A percentile compares a stretch with the other conserved stretches of the same genome.
phyloP scores from a whole-genome alignment of 1,284 basidiomycete species.

The Cryptococcus sp. region DNA sequence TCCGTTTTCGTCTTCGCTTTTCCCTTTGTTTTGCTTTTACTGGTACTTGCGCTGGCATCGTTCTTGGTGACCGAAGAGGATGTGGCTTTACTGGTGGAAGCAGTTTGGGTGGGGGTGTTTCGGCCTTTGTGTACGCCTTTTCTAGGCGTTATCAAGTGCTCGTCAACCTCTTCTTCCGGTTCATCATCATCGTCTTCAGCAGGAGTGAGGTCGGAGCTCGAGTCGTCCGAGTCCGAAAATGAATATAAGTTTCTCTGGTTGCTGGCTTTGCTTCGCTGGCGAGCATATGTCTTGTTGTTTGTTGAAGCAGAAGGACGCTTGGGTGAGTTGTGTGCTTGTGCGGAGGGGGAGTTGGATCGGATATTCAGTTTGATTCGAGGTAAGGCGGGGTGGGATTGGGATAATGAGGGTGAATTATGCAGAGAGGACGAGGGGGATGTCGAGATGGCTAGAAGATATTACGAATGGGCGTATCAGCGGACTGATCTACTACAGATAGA shows the following conservation, averaged over 20 bases:
- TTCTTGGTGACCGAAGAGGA: neutral
- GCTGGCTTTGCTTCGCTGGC: neutral
- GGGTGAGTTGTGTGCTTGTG: slow-evolving; percentile 1
- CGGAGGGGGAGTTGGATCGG: slow-evolving; percentile 7
- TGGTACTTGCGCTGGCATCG: neutral
- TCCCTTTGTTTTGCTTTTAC: neutral
- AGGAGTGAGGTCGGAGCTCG: slow-evolving; percentile 18
- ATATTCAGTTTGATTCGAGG: slow-evolving; percentile 13
- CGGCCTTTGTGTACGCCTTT: slow-evolving; percentile 17
- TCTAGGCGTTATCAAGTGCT: slow-evolving; percentile 19
- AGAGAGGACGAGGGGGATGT: slow-evolving; percentile 9
- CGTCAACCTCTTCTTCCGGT: slow-evolving; percentile 21
- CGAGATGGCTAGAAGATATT: neutral
- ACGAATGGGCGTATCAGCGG: neutral
- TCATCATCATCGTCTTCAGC: slow-evolving; percentile 18
- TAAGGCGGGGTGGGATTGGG: slow-evolving; percentile 7
- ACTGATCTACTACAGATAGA: slow-evolving; percentile 2
- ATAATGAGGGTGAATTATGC: neutral
- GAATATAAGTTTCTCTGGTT: neutral
- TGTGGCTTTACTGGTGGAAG: slow-evolving; percentile 8
- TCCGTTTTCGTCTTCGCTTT: slow-evolving; percentile 4
- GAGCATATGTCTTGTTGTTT: slow-evolving; percentile 1
- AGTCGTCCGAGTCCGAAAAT: neutral
- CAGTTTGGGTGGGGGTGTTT: slow-evolving; percentile 3
- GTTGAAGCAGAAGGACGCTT: neutral